Evolutionary conservation across 331 rosid species (phyloP), one percentile per base, ranked within the genome.

Genomic region (Telfairia occidentalis): DNA sequence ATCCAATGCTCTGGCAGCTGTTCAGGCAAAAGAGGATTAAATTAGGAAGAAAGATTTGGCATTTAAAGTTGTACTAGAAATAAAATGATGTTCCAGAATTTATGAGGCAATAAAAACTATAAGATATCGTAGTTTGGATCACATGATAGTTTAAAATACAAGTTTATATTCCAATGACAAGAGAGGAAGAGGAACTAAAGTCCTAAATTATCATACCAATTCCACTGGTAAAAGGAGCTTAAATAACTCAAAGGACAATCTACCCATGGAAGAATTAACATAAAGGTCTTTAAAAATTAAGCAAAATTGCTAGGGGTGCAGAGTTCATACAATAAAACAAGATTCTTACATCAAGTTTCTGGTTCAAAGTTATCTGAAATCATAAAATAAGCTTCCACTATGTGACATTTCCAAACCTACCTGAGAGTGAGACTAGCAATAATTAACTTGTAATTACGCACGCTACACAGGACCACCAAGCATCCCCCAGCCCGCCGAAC

Each of bases 1-100:
- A n/a, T 88, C 90, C 78, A 92, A 67, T 29, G 97, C 94, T 86
- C 90, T 88, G 0, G 87, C 92, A 58, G 96, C 97, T 92, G 83
- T 59, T 42, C 73, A 67, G 7, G 54, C 3, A 2, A 21, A 38
- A 53, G n/a, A 54, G 4, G 16, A 37, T 21, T 53, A n/a, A 42
- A 26, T 15, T 26, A 70, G 40, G 2, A 3, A 69, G 13, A 70
- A 16, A 16, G 9, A 16, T 7, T 54, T 45, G 57, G 29, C 18
- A 37, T 65, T 40, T 37, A 21, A 19, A 37, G 10, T 65, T 38
- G 9, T 19, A 1, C 42, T 21, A 30, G 15, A 3, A 7, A 59
- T 3, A 6, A 61, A 26, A 50, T 26, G 64, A 57, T 11, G 37
- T 28, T 57, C 19, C 37, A 57, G 32, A 57, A 12, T 26, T n/a